Conservation (phyloP, 345 rosid genomes). For the Eucalyptus regnans region DNA sequence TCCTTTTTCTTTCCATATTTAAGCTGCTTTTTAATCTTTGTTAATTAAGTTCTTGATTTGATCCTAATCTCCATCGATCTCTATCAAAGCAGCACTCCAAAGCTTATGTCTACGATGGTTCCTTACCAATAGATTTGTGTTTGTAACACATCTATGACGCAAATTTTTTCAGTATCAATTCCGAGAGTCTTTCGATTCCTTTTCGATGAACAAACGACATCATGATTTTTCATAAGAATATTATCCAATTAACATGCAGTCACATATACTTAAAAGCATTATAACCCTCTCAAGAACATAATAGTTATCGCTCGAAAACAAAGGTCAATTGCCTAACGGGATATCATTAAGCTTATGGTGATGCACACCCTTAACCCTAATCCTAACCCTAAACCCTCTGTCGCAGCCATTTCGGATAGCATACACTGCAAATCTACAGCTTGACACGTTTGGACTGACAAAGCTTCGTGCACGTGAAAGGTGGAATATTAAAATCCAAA, state of each 20-base stretch:
- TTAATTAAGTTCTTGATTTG: neutral
- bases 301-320: neutral
- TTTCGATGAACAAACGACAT: rapidly evolving
- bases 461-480: neutral
- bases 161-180: neutral
- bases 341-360: neutral
- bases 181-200: rapidly evolving
- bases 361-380: neutral
- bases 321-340: neutral
- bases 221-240: neutral
- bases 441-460: neutral
- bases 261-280: neutral
- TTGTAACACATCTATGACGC: neutral
- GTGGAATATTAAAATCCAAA: neutral
- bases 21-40: neutral
- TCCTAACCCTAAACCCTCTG: neutral
- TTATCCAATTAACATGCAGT: neutral
- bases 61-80: neutral
- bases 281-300: rapidly evolving
- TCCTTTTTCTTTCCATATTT: neutral
- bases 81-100: neutral
- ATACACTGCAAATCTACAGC: neutral
- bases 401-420: neutral
- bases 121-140: neutral
- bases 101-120: neutral